Percentiles rank a stretch among this genome's conserved stretches.
These are phyloP conservation scores for Digitaria exilis DNA, from an alignment of 202 grass and related monocot genomes.

Conservation along the genomic window DNA sequence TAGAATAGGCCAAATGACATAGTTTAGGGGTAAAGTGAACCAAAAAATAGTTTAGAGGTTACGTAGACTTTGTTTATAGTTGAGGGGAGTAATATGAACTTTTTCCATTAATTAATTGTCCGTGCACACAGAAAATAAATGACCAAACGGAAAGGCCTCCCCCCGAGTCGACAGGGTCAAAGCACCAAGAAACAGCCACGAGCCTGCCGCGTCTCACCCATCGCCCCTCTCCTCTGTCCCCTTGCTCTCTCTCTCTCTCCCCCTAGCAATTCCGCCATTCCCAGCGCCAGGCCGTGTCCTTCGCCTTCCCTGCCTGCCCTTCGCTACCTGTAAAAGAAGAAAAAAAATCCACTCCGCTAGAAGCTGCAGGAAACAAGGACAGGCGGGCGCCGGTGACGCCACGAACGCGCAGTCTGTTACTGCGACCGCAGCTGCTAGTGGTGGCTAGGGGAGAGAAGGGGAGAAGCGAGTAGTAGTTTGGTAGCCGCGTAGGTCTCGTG, in stretches of 20 bases:
- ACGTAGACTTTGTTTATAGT: too few relatives aligned
- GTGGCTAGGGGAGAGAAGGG: not conserved
- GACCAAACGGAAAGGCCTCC: not conserved
- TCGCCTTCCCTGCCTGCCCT: not conserved
- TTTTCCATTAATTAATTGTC: not conserved
- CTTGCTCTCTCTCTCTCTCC: too few relatives aligned
- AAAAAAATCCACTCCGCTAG: not conserved
- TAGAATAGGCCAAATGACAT: too few relatives aligned
- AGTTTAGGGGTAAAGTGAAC: too few relatives aligned
- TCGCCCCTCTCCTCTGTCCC: too few relatives aligned
- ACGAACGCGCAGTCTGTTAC: slow-evolving; percentile 12
- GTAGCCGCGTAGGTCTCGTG: slow-evolving; percentile 46
- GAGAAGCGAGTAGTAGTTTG: slow-evolving; percentile 2
- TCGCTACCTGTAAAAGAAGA: slow-evolving; percentile 2
- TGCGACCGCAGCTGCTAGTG: not conserved
- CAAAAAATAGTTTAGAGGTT: too few relatives aligned
- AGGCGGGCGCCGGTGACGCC: not conserved
- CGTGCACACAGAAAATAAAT: not conserved
- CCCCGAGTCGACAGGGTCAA: slow-evolving; percentile 33
- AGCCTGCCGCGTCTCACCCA: slow-evolving; percentile 39
- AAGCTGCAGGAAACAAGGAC: not conserved
- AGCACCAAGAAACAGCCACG: slow-evolving; percentile 32
- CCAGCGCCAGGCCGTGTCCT: not conserved
- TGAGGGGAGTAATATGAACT: too few relatives aligned
- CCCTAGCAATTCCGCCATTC: not conserved